Conservation (phyloP, 2,329 filamentous ascomycete genomes). For the Cladophialophora bantiana region DNA sequence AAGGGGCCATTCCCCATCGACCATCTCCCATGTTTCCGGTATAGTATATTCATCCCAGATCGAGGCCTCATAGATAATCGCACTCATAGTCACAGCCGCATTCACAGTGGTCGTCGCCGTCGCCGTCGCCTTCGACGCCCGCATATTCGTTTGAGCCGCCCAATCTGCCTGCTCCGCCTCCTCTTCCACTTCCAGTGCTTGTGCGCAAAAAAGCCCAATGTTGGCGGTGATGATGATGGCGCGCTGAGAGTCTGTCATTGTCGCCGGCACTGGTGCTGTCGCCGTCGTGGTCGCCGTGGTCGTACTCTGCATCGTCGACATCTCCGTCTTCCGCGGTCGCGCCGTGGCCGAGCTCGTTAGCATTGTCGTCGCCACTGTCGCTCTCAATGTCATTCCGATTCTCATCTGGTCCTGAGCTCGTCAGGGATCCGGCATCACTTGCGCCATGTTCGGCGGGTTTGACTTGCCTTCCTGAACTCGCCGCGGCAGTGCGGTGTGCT, state of each 20-base stretch:
- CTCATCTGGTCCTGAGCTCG: background rate
- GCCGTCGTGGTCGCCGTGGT: no score
- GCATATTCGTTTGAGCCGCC: background rate
- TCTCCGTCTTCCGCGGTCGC: no score
- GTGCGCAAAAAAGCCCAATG: background rate
- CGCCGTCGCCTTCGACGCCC: background rate
- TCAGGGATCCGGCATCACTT: background rate
- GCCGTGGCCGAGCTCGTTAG: background rate
- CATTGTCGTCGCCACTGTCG: background rate
- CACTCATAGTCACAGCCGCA: slow-evolving; percentile 3
- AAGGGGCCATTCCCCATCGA: no score
- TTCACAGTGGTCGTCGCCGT: slow-evolving; percentile 3
- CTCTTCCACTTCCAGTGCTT: background rate
- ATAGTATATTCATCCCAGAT: no score
- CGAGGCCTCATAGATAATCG: background rate
- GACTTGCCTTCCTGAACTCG: no score
- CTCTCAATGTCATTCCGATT: no score
- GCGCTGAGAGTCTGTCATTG: background rate
- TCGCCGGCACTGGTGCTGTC: no score
- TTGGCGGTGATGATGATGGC: background rate
- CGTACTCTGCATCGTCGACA: no score
- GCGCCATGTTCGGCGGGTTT: no score
- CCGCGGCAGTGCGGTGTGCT: no score
- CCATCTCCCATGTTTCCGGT: no score
- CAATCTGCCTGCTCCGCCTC: background rate